Base-by-base conservation (phyloP, 352 stramenopile species). In the Phytophthora pluvialis region DNA sequence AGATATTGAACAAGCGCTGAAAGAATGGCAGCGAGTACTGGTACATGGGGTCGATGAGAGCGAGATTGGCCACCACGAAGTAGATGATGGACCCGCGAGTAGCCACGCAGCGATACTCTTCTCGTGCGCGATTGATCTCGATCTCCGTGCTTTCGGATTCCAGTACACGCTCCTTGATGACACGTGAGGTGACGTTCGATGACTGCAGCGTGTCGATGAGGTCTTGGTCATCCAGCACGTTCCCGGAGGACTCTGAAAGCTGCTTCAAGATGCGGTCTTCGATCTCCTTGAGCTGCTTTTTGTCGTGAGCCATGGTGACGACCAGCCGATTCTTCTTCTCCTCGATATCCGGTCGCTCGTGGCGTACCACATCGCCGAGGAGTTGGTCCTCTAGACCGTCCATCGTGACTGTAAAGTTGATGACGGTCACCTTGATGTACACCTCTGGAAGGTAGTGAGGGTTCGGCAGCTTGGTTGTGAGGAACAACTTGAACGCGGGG, bases 371-470 rank as follows among this genome's bases (percentile, higher is more conserved):
- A 32, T 95, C 89, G 5, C 94, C 93, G 9, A 98, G 78, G 5
- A 98, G 71, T 67, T 98, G 94, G 45, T 98, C 90, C 46, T 98
- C 93, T 11, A 98, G 65, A 0, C 94, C 94, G 16, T 96, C 86
- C 86, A 98, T 97, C 13, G 94, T 98, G 44, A 98, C 92, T 1
- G 94, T 98, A 65, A 98, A 98, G 72, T 98, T 98, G 73, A 98
- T 98, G 10, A 98, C 81, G 3, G 93, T 98, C 39, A 98, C 94
- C 69, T 98, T 98, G 69, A 98, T 98, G 79, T 96, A 98, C 5
- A 98, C 88, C 31, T 98, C 94, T 0, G 94, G 94, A 7, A 98
- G 70, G 60, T 98, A 98, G 72, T 98, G 94, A 7, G 94, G 94
- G 57, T 98, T 98, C 5, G 94, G 83, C 16, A 98, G 73, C 64